Percentiles rank a stretch among this genome's conserved stretches.
phyloP scores from a whole-genome alignment of 2,329 filamentous ascomycete genomes.

The Pestalotiopsis fici region DNA sequence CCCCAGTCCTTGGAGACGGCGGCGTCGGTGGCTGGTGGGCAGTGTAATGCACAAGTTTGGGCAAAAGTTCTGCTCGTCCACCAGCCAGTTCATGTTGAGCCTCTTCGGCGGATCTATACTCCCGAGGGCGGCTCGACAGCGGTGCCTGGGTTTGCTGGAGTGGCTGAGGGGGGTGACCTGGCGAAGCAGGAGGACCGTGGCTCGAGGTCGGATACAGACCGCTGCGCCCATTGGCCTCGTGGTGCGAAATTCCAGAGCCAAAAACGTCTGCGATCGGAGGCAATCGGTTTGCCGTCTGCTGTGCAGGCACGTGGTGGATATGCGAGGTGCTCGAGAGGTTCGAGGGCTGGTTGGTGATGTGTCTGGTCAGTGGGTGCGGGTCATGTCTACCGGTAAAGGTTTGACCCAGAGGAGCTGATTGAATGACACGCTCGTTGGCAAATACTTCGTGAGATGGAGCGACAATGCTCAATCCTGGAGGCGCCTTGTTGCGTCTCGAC shows the following conservation, averaged over 20 bases:
- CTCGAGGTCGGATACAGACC: conserved; percentile 62
- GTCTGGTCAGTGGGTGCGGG: conserved; percentile 73
- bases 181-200: conserved; percentile 74
- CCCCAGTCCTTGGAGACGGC: conserved; percentile 70
- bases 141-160: conserved; percentile 49
- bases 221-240: conserved; percentile 49
- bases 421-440: conserved; percentile 90
- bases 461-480: conserved; percentile 91
- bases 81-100: conserved; percentile 87
- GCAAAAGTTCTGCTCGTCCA: conserved; percentile 88
- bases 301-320: conserved; percentile 86
- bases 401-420: conserved; percentile 92
- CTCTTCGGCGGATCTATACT: conserved; percentile 95
- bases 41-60: conserved; percentile 93
- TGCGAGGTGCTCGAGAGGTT: conserved; percentile 83
- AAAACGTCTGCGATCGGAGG: conserved; percentile 96
- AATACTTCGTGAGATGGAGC: conserved; percentile 91
- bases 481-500: conserved; percentile 73
- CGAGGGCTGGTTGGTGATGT: conserved; percentile 79
- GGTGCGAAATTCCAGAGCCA: conserved; percentile 71
- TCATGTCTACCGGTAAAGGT: conserved; percentile 92
- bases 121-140: conserved; percentile 67
- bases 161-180: conserved; percentile 64
- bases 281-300: conserved; percentile 86
- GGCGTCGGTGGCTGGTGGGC: conserved; percentile 92